These are phyloP conservation scores for Neonectria coccinea DNA, from an alignment of 2,329 filamentous ascomycete genomes.

Conservation along the genomic window DNA sequence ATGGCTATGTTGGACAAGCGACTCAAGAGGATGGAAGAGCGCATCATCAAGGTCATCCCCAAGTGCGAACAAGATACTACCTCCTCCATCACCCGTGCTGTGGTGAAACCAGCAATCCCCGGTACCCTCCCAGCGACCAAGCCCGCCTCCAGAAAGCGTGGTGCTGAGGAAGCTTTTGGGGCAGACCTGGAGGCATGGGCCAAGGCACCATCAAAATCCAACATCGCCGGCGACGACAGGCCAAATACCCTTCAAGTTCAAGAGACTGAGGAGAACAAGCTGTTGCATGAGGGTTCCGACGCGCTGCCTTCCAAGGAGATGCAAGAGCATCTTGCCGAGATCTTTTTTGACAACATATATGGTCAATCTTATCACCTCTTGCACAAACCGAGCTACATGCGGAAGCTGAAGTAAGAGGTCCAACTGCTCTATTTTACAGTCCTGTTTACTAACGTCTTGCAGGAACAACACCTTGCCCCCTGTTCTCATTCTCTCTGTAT, in stretches of 20 bases:
- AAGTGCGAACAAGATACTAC: slow-evolving; percentile 79
- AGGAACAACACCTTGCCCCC: slow-evolving; percentile 76
- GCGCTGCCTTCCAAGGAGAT: slow-evolving; percentile 86
- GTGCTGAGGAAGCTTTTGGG: slow-evolving; percentile 88
- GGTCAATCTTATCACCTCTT: slow-evolving; percentile 94
- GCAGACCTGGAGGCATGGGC: slow-evolving; percentile 86
- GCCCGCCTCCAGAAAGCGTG: slow-evolving; percentile 79
- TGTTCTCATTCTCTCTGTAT: slow-evolving; percentile 92
- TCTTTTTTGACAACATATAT: slow-evolving; percentile 96
- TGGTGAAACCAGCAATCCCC: slow-evolving; percentile 83
- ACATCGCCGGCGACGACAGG: slow-evolving; percentile 55
- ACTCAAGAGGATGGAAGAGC: slow-evolving; percentile 96
- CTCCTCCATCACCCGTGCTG: slow-evolving; percentile 77
- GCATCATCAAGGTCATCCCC: slow-evolving; percentile 94
- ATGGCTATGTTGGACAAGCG: slow-evolving; percentile 99
- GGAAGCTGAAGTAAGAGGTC: slow-evolving; percentile 74
- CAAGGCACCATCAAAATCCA: slow-evolving; percentile 65
- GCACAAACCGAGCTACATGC: slow-evolving; percentile 97
- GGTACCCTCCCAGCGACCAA: slow-evolving; percentile 59
- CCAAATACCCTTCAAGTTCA: slow-evolving; percentile 68
- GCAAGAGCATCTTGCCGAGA: slow-evolving; percentile 91
- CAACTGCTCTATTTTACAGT: neutral
- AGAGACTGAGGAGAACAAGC: slow-evolving; percentile 78
- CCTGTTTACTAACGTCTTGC: slow-evolving; percentile 23
- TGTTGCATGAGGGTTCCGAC: slow-evolving; percentile 85